A percentile compares a stretch with the other conserved stretches of the same genome.
These are phyloP conservation scores for Jaapia argillacea DNA, from an alignment of 768 basidiomycete species.

Conservation along the genomic window DNA sequence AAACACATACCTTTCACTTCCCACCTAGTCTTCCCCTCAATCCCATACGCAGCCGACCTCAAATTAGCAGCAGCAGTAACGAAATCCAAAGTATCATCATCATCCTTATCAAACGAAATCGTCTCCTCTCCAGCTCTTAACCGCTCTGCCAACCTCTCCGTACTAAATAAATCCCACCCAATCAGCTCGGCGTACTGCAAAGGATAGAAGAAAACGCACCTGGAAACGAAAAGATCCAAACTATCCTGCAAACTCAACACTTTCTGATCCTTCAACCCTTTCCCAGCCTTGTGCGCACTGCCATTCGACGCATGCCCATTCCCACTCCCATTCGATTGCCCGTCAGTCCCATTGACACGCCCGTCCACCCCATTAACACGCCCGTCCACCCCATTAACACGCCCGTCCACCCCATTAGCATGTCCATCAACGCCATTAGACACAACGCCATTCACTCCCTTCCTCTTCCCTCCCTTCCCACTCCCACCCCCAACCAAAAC, in stretches of 20 bases:
- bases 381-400: background rate
- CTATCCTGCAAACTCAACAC: slow-evolving; percentile 72
- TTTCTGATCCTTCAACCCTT: slow-evolving; percentile 72
- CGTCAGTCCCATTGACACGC: too few species aligned
- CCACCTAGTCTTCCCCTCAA: slow-evolving; percentile 85
- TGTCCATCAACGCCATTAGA: slow-evolving; percentile 7
- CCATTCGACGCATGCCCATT: slow-evolving; percentile 11
- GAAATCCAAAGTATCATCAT: slow-evolving; percentile 94
- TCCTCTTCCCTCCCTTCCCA: too few species aligned
- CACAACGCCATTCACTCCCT: too few species aligned
- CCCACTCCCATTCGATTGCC: background rate
- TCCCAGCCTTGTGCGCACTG: slow-evolving; percentile 2
- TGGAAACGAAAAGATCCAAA: slow-evolving; percentile 73
- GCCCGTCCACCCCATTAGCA: slow-evolving; percentile 9
- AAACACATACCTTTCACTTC: slow-evolving; percentile 76
- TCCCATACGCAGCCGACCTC: slow-evolving; percentile 83
- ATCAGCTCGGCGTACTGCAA: slow-evolving; percentile 65
- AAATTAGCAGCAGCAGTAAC: slow-evolving; percentile 93
- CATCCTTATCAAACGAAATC: slow-evolving; percentile 95
- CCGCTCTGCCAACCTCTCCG: slow-evolving; percentile 67
- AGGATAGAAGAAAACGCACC: slow-evolving; percentile 60
- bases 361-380: too few species aligned
- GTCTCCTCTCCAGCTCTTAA: slow-evolving; percentile 55
- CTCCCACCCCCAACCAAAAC: too few species aligned
- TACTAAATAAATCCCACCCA: slow-evolving; percentile 35